These are phyloP conservation scores for Collybia sordida DNA, from an alignment of 768 basidiomycete genomes.

Conservation along the genomic window DNA sequence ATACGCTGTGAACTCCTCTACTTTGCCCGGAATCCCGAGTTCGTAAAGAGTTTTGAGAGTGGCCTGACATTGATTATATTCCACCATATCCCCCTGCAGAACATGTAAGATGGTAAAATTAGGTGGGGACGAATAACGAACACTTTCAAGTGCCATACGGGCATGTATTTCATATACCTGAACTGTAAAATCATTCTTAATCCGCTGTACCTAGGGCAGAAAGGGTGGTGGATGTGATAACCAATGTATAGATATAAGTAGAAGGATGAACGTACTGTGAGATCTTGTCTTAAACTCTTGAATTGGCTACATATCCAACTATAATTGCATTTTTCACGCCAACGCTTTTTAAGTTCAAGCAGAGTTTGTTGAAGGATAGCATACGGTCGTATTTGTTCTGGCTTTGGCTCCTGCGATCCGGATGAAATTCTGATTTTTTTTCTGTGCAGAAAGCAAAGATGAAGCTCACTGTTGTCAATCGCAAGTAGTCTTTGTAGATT, in stretches of 20 bases:
- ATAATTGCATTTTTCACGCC: slow-evolving; percentile 77
- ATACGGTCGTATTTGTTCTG: slow-evolving; percentile 91
- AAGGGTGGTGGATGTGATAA: slow-evolving; percentile 10
- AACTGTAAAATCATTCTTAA: slow-evolving; percentile 98
- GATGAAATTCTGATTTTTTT: background rate
- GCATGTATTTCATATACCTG: slow-evolving; percentile 98
- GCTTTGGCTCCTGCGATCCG: slow-evolving; percentile 83
- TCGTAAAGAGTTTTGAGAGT: slow-evolving; percentile 90
- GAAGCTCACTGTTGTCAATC: slow-evolving; percentile 78
- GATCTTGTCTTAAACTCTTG: slow-evolving; percentile 95
- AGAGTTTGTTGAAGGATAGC: slow-evolving; percentile 82
- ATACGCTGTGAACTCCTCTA: slow-evolving; percentile 96
- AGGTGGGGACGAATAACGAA: slow-evolving; percentile 29
- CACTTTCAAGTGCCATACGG: slow-evolving; percentile 92
- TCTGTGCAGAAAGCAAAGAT: slow-evolving; percentile 2
- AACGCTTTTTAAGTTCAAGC: slow-evolving; percentile 80
- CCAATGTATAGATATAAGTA: slow-evolving; percentile 22
- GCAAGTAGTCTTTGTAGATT: slow-evolving; percentile 94
- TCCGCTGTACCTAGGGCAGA: slow-evolving; percentile 85
- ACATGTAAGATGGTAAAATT: slow-evolving; percentile 5
- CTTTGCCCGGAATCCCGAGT: slow-evolving; percentile 87
- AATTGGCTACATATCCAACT: slow-evolving; percentile 97
- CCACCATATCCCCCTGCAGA: slow-evolving; percentile 89
- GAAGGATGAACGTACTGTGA: slow-evolving; percentile 70
- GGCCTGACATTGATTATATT: slow-evolving; percentile 98